These are phyloP conservation scores for Thalassiosira exigua DNA, from an alignment of 352 stramenopile genomes.

Conservation along the genomic window DNA sequence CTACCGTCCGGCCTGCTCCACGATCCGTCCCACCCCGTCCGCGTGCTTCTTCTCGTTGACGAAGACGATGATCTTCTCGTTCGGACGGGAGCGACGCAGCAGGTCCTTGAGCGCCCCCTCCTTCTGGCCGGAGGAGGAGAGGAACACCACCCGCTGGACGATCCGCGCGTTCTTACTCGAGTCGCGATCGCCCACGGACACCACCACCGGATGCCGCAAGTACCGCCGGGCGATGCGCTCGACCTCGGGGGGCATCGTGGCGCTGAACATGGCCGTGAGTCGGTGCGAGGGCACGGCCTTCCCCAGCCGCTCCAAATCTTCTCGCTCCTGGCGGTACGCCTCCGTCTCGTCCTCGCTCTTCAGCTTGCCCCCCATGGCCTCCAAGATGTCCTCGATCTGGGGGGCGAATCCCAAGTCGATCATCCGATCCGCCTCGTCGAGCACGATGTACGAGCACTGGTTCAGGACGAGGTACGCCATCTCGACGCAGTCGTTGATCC, in stretches of 20 bases:
- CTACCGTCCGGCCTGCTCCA: constrained; percentile 90
- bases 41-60: constrained; percentile 99
- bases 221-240: constrained; percentile 97
- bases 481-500: constrained; percentile 97
- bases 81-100: constrained; percentile 85
- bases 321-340: constrained; percentile 91
- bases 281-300: constrained; percentile 72
- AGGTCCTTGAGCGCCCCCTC: constrained; percentile 88
- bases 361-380: constrained; percentile 95
- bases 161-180: constrained; percentile 98
- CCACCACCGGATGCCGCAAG: constrained; percentile 94
- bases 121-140: constrained; percentile 92
- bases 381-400: constrained; percentile 94
- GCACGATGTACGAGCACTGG: constrained; percentile 98
- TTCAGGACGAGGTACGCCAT: constrained; percentile 98
- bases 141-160: constrained; percentile 94
- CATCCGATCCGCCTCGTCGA: constrained; percentile 99
- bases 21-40: constrained; percentile 92
- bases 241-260: constrained; percentile 97
- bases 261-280: constrained; percentile 96
- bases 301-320: constrained; percentile 66
- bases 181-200: constrained; percentile 98
- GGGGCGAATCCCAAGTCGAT: constrained; percentile 95
- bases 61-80: constrained; percentile 99
- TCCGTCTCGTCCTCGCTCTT: constrained; percentile 97